Percentiles rank a stretch among this genome's conserved stretches.
phyloP scores from a whole-genome alignment of 176 grass and related monocot genomes.

The Rhynchospora tenuis region DNA sequence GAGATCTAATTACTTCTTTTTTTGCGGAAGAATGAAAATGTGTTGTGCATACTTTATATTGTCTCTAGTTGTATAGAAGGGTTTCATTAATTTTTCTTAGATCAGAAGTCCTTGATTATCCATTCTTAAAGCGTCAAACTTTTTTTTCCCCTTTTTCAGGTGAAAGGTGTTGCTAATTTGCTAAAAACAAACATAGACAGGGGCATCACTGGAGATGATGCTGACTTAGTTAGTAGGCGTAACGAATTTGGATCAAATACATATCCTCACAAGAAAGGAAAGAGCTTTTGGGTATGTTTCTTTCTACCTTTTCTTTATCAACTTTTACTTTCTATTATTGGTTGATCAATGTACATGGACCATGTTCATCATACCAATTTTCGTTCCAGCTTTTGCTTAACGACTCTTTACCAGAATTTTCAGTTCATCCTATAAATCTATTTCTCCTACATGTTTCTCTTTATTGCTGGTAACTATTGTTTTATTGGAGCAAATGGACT shows the following conservation, averaged over 20 bases:
- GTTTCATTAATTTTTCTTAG: not conserved
- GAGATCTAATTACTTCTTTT: not conserved
- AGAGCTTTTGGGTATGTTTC: conserved; percentile 63
- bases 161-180: conserved; percentile 58
- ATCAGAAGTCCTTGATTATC: conserved; percentile 15
- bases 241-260: conserved; percentile 81
- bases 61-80: not conserved
- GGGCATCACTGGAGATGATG: conserved; percentile 68
- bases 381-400: not conserved
- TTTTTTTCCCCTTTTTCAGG: conserved; percentile 55
- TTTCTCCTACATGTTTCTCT: not conserved
- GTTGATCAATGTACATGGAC: conserved; percentile 2
- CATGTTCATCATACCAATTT: conserved; percentile 1
- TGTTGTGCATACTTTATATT: not conserved
- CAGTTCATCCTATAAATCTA: conserved; percentile 10
- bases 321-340: conserved; percentile 14
- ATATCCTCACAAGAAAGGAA: conserved; percentile 90
- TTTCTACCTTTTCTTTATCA: conserved; percentile 1
- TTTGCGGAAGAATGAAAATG: not conserved
- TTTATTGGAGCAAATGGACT: not conserved
- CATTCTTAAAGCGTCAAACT: conserved; percentile 21
- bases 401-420: not conserved
- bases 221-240: conserved; percentile 60
- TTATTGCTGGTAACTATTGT: not conserved
- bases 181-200: conserved; percentile 66